A percentile compares a stretch with the other conserved stretches of the same genome.
Evolutionary conservation across 495 filamentous ascomycete genomes (phyloP).

Genomic region (Daldinia concentrica): DNA sequence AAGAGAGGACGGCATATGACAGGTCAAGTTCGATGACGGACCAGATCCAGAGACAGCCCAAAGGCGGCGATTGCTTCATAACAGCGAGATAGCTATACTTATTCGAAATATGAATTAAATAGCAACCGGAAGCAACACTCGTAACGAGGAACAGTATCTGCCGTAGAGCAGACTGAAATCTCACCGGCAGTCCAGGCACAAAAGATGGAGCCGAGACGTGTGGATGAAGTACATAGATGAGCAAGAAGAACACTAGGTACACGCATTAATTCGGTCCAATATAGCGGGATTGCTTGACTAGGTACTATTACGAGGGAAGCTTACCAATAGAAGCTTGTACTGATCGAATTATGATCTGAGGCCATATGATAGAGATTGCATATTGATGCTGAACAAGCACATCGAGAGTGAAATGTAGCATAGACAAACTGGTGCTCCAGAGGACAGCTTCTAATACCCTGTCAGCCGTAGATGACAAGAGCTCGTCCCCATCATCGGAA

Average conservation of each 20-base stretch:
- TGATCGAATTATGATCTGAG: slow-evolving; percentile 62
- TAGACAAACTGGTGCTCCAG: slow-evolving; percentile 75
- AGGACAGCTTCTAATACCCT: slow-evolving; percentile 68
- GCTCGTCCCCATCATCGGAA: slow-evolving; percentile 40
- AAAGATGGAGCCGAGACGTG: slow-evolving; percentile 55
- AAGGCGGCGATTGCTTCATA: slow-evolving; percentile 88
- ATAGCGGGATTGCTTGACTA: slow-evolving; percentile 2
- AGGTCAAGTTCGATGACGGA: slow-evolving; percentile 87
- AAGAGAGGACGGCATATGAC: slow-evolving; percentile 67
- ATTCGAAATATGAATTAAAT: slow-evolving; percentile 84
- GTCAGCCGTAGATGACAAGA: slow-evolving; percentile 55
- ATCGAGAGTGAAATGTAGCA: slow-evolving; percentile 87
- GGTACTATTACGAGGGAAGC: slow-evolving; percentile 17
- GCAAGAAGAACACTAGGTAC: slow-evolving; percentile 69
- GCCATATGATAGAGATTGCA: slow-evolving; percentile 70
- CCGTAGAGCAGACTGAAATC: slow-evolving; percentile 57
- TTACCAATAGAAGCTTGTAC: slow-evolving; percentile 61
- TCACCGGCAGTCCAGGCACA: slow-evolving; percentile 55
- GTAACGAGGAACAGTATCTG: slow-evolving; percentile 69
- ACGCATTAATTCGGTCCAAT: slow-evolving; percentile 40
- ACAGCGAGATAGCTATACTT: slow-evolving; percentile 80
- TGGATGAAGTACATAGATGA: slow-evolving; percentile 68
- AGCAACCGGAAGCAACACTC: slow-evolving; percentile 70
- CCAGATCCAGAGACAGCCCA: slow-evolving; percentile 97
- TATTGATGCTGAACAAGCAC: slow-evolving; percentile 95